Conservation (phyloP, 768 basidiomycete genomes). For the Mycena polygramma region DNA sequence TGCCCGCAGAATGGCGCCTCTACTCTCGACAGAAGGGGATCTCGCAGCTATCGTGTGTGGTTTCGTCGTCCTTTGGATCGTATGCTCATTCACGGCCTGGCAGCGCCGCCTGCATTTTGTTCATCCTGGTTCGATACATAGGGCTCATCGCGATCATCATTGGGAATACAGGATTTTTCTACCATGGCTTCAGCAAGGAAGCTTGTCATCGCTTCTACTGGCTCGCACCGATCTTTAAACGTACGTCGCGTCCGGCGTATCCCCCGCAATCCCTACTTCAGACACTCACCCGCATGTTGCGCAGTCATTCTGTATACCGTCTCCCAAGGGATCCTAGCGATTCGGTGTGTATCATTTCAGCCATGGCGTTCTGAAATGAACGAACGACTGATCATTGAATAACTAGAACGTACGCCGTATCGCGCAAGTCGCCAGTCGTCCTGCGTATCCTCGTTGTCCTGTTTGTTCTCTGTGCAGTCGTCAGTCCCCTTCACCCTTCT, state of each 20-base stretch:
- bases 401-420: slow-evolving; percentile 32
- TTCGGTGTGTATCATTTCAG: slow-evolving; percentile 4
- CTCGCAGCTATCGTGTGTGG: slow-evolving; percentile 3
- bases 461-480: slow-evolving; percentile 2
- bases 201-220: slow-evolving; percentile 12
- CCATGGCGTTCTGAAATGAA: too few relatives aligned
- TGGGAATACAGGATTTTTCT: slow-evolving; percentile 21
- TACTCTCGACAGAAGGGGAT: slow-evolving; percentile 16
- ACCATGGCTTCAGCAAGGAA: slow-evolving; percentile 23
- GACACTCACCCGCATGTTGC: too few relatives aligned
- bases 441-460: neutral
- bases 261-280: neutral
- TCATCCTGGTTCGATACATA: slow-evolving; percentile 30
- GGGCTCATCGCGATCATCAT: slow-evolving; percentile 13
- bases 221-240: slow-evolving; percentile 25
- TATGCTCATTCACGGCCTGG: neutral
- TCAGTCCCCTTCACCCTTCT: neutral
- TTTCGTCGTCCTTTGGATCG: neutral
- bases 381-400: too few relatives aligned
- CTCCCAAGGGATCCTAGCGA: slow-evolving; percentile 28
- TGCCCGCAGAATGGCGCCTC: slow-evolving; percentile 20
- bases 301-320: slow-evolving; percentile 20
- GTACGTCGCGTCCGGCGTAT: neutral
- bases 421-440: slow-evolving; percentile 26
- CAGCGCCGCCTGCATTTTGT: slow-evolving; percentile 8